Conservation (phyloP, 306 rosid species). For the Prunus armeniaca region DNA sequence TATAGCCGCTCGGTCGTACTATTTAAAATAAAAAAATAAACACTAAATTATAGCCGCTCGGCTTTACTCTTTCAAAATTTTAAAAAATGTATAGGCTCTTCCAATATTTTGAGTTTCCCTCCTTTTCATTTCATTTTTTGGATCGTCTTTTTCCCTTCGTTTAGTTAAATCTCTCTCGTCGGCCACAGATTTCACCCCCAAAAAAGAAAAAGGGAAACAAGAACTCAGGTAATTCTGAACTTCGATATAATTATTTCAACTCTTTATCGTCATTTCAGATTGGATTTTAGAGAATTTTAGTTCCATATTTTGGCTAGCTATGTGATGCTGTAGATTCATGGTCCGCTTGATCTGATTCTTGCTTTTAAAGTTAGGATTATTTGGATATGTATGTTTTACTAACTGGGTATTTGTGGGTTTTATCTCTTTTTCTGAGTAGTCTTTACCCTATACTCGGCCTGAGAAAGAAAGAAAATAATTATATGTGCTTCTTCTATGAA, state of each 20-base stretch:
- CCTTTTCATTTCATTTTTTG: neutral
- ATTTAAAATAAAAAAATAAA: too few species aligned
- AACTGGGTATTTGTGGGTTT: neutral
- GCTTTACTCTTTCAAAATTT: too few species aligned
- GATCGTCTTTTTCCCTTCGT: constrained; percentile 19
- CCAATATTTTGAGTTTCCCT: constrained; percentile 28
- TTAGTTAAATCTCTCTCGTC: neutral
- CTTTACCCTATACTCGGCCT: neutral
- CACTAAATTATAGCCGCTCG: too few species aligned
- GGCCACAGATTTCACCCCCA: neutral
- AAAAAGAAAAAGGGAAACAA: neutral
- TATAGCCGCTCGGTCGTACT: too few species aligned
- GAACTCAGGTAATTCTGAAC: constrained; percentile 13
- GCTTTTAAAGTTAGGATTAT: neutral
- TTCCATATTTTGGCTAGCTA: neutral
- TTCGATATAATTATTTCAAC: neutral
- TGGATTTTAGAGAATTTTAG: neutral
- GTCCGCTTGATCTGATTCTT: neutral
- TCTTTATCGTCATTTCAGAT: neutral
- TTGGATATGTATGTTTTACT: neutral
- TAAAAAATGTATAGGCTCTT: too few species aligned
- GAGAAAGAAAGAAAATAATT: too few species aligned
- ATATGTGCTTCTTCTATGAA: neutral
- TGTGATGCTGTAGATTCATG: neutral
- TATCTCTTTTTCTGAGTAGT: too few species aligned